A percentile compares a stretch with the other conserved stretches of the same genome.
phyloP scores from a whole-genome alignment of 345 rosid species.

The Lumnitzera racemosa region DNA sequence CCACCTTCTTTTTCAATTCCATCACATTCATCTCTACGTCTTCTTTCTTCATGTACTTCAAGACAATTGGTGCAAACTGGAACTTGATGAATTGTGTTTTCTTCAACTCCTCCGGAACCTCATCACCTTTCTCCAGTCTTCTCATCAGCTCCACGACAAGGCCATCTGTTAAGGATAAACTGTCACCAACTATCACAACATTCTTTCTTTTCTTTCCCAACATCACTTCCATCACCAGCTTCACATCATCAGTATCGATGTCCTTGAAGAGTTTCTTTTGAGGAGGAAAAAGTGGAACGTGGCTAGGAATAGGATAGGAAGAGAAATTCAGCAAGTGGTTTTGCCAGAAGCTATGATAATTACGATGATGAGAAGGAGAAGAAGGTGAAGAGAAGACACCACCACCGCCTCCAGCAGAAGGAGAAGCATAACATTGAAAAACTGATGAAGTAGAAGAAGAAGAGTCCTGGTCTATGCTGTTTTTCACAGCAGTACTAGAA shows the following conservation, averaged over 20 bases:
- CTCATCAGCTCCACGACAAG: constrained; percentile 45
- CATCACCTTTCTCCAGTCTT: constrained; percentile 55
- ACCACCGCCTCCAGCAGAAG: constrained; percentile 22
- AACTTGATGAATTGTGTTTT: constrained; percentile 53
- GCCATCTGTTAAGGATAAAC: constrained; percentile 43
- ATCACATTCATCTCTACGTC: constrained; percentile 49
- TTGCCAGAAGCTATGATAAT: constrained; percentile 47
- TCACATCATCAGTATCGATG: constrained; percentile 45
- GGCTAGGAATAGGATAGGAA: constrained; percentile 41
- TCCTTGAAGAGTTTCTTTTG: constrained; percentile 23
- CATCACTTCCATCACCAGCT: constrained; percentile 58
- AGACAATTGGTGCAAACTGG: constrained; percentile 52
- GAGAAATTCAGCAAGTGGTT: constrained; percentile 41
- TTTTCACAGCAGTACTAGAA: constrained; percentile 71
- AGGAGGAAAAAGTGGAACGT: constrained; percentile 42
- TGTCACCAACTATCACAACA: constrained; percentile 70
- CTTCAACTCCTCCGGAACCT: constrained; percentile 62
- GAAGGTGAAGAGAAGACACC: constrained; percentile 90
- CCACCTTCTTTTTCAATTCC: constrained; percentile 56
- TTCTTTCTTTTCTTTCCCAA: constrained; percentile 59
- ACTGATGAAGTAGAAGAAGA: constrained; percentile 40
- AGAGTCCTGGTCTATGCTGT: constrained; percentile 61
- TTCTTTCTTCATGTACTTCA: constrained; percentile 61
- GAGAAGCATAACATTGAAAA: constrained; percentile 46
- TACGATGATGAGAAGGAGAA: constrained; percentile 57